Evolutionary conservation across 495 filamentous ascomycete genomes (phyloP), one percentile per base, ranked within the genome.

Genomic region (Penicillium robsamsonii): DNA sequence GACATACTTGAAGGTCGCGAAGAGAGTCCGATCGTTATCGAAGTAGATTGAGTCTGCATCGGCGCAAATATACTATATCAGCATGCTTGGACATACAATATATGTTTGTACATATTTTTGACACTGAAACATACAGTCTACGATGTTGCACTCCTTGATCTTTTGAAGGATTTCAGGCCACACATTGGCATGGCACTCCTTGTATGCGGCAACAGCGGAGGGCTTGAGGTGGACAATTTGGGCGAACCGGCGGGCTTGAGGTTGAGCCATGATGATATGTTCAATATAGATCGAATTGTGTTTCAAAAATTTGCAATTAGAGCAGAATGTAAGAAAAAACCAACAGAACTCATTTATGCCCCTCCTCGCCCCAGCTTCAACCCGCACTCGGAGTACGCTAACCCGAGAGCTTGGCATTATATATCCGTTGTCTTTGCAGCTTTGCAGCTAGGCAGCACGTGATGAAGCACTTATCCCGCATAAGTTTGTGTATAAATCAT

Each of bases 81-180:
- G 31, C n/a, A 4, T 24, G 6, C 13, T 56, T 17, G 9, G 22
- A 29, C 27, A 47, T 10, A 8, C 13, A 10, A 7, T 30, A 20
- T 5, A 22, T n/a, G 13, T n/a, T 12, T 10, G 10, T 33, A 15
- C 15, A 35, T n/a, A 20, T 38, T n/a, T 30, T 29, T 22, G 9
- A 15, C 11, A 5, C 15, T 15, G 4, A 31, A 4, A 46, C 57
- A 17, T 75, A 88, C 86, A 90, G 61, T 91, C 88, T 38, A 72
- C 69, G 54, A 92, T 91, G 61, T 86, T 86, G 67, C 82, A 88
- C 42, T 84, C 81, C 62, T 82, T 81, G 63, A 92, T 89, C 69
- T 88, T 84, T 67, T 82, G 75, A 50, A 89, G 68, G 3, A 91
- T 86, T 59, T 88, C 85, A 2, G 87, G 87, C 88, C 88, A 91